Conservation (phyloP, 1,139 yeast species). For the Sugiyamaella castrensis region DNA sequence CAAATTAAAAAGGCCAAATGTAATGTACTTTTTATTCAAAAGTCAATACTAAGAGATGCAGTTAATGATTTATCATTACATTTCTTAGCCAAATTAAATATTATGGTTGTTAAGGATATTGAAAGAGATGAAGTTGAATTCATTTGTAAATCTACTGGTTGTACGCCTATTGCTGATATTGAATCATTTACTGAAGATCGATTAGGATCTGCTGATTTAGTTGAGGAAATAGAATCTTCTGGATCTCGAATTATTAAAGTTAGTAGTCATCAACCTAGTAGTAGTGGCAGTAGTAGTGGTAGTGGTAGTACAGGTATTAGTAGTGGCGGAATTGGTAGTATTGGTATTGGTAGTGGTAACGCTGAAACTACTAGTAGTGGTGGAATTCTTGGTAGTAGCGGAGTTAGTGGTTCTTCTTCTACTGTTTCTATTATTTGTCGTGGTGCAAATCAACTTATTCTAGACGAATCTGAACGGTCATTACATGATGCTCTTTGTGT, state of each 20-base stretch:
- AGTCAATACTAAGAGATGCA: conserved; percentile 93
- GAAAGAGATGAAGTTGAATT: conserved; percentile 97
- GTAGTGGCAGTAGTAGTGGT: conserved; percentile 2
- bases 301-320: neutral
- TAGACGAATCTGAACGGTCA: conserved; percentile 96
- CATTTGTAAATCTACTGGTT: conserved; percentile 84
- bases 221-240: conserved; percentile 88
- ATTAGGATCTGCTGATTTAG: conserved; percentile 84
- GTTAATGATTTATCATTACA: conserved; percentile 95
- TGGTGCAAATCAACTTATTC: conserved; percentile 86
- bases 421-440: conserved; percentile 90
- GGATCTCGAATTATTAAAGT: conserved; percentile 91
- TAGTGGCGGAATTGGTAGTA: neutral
- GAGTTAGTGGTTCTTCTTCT: conserved; percentile 42
- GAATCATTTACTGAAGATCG: conserved; percentile 91
- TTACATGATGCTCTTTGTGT: conserved; percentile 97
- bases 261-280: conserved; percentile 37
- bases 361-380: neutral
- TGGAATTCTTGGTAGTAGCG: neutral
- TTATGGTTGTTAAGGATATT: conserved; percentile 90
- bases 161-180: conserved; percentile 94
- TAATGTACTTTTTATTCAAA: conserved; percentile 89
- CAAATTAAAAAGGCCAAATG: conserved; percentile 96
- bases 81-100: conserved; percentile 86
- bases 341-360: conserved; percentile 1